Evolutionary conservation across 768 basidiomycete genomes (phyloP).

Genomic region (Candolleomyces efflorescens): DNA sequence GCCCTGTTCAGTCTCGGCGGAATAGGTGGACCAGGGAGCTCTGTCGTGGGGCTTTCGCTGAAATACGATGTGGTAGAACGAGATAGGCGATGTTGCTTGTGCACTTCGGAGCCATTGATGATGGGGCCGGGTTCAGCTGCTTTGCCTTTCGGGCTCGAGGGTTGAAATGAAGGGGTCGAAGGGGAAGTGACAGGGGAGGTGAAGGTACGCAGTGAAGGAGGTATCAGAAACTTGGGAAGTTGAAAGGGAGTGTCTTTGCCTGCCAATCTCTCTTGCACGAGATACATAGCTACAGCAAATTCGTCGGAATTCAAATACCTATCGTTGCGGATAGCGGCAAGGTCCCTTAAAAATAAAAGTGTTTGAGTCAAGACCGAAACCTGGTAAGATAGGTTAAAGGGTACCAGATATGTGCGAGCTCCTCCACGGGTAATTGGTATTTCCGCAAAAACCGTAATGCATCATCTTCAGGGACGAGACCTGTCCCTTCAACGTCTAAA

Average conservation of each 20-base stretch:
- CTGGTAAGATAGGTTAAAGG: neutral
- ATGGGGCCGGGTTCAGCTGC: neutral
- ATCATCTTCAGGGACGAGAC: slow-evolving; percentile 28
- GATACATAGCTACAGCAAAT: slow-evolving; percentile 34
- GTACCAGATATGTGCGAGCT: slow-evolving; percentile 35
- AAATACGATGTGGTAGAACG: neutral
- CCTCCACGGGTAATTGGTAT: slow-evolving; percentile 27
- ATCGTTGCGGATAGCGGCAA: slow-evolving; percentile 30
- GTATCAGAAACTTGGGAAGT: slow-evolving; percentile 29
- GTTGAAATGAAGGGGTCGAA: neutral
- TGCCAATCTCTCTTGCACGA: slow-evolving; percentile 26
- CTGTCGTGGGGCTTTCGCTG: neutral
- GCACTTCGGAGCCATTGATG: neutral
- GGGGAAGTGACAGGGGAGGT: neutral
- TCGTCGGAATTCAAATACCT: slow-evolving; percentile 31
- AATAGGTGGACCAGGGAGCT: neutral
- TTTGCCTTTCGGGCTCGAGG: neutral
- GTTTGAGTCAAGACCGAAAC: neutral
- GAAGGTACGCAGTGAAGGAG: slow-evolving; percentile 18
- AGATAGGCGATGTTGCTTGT: neutral
- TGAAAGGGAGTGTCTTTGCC: slow-evolving; percentile 28
- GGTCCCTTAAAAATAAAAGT: slow-evolving; percentile 20
- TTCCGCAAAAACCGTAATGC: slow-evolving; percentile 28
- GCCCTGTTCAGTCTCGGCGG: neutral
- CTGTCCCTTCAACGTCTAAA: slow-evolving; percentile 25